Evolutionary conservation across 305 asterid species (phyloP).

Genomic region (Rubia occidens): DNA sequence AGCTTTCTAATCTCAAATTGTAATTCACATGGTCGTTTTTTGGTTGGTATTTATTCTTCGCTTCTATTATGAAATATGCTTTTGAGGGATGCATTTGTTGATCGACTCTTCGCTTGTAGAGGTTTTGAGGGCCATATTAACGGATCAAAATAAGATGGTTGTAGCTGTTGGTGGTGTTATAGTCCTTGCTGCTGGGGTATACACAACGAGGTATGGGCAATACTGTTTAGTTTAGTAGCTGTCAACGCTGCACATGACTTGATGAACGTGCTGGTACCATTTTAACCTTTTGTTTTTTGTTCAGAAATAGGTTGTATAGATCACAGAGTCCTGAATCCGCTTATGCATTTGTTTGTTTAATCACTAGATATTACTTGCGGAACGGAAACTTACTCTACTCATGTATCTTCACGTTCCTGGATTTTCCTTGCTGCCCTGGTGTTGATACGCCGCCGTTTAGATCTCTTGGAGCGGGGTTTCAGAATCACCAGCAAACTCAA

Average conservation of each 20-base stretch:
- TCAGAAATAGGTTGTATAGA: not conserved
- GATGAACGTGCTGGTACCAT: not conserved
- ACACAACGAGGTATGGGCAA: constrained; percentile 75
- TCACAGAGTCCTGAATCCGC: not conserved
- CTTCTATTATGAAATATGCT: not conserved
- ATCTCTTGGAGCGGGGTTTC: constrained; percentile 6
- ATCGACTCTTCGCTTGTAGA: constrained; percentile 39
- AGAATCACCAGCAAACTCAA: not conserved
- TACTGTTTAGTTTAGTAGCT: constrained; percentile 10
- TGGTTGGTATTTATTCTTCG: not conserved
- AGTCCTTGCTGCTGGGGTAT: constrained; percentile 93
- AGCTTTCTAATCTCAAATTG: not conserved
- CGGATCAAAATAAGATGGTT: constrained; percentile 85
- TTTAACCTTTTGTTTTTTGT: not conserved
- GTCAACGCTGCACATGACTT: not conserved
- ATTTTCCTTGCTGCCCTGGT: not conserved
- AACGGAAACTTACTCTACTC: not conserved
- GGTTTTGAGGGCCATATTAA: constrained; percentile 73
- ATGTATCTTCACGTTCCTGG: not conserved
- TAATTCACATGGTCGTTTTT: not conserved
- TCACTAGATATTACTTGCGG: not conserved
- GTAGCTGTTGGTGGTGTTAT: constrained; percentile 92
- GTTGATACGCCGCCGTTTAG: constrained; percentile 4
- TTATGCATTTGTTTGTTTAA: not conserved
- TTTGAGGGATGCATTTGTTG: not conserved